Conservation (phyloP, 805 yeast genomes). For the Grigorovia humatica region DNA sequence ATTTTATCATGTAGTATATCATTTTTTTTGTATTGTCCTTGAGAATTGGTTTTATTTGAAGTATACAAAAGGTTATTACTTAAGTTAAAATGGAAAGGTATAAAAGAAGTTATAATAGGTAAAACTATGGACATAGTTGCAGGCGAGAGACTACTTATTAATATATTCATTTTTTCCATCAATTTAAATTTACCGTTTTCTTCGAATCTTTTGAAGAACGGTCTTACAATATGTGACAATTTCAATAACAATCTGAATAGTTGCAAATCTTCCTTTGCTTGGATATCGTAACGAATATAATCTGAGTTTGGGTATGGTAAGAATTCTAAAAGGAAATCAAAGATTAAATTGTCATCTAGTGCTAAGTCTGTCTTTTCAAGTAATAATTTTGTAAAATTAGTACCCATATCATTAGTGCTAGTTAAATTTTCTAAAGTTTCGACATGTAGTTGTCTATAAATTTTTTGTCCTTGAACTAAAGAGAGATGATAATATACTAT, state of each 20-base stretch:
- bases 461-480: slow-evolving; percentile 59
- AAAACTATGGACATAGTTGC: slow-evolving; percentile 43
- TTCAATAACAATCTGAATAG: slow-evolving; percentile 40
- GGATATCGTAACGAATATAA: slow-evolving; percentile 31
- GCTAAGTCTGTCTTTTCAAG: slow-evolving; percentile 18
- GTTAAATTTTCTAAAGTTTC: slow-evolving; percentile 51
- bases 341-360: slow-evolving; percentile 29
- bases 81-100: slow-evolving; percentile 35
- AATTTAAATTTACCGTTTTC: slow-evolving; percentile 15
- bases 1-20: slow-evolving; percentile 29
- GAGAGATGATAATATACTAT: slow-evolving; percentile 62
- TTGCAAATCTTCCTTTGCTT: slow-evolving; percentile 34
- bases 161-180: slow-evolving; percentile 39
- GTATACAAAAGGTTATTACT: neutral
- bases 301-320: slow-evolving; percentile 40
- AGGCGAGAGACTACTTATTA: slow-evolving; percentile 43
- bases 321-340: slow-evolving; percentile 27
- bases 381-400: slow-evolving; percentile 25
- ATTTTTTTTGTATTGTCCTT: neutral
- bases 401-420: slow-evolving; percentile 25
- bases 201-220: slow-evolving; percentile 39
- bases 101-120: slow-evolving; percentile 42
- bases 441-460: slow-evolving; percentile 50
- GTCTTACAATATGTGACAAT: slow-evolving; percentile 44
- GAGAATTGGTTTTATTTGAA: no score